phyloP scores from a whole-genome alignment of 371 early-diverging fungal genomes.

The Mucor velutinosus region DNA sequence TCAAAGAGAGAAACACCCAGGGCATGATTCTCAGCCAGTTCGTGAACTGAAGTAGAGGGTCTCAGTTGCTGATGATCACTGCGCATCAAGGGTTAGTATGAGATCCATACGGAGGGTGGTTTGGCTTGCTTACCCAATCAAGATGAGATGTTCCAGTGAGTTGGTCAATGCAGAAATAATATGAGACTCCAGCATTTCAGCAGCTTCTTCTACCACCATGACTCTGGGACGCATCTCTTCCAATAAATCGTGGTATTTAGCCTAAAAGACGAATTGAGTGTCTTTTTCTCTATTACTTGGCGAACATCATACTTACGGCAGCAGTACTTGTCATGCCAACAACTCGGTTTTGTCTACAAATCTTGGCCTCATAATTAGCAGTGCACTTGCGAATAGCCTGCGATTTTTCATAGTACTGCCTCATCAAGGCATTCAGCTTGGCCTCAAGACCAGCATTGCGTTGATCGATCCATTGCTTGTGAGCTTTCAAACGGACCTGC shows the following conservation, averaged over 20 bases:
- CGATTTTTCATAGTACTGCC: conserved; percentile 38
- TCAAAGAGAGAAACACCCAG: conserved; percentile 74
- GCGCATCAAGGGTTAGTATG: neutral
- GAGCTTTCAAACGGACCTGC: conserved; percentile 53
- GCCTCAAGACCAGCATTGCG: conserved; percentile 32
- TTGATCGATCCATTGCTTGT: conserved; percentile 57
- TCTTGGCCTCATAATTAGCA: conserved; percentile 43
- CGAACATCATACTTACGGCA: conserved; percentile 51
- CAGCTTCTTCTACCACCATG: conserved; percentile 77
- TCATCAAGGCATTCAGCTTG: conserved; percentile 36
- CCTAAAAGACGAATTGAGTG: conserved; percentile 27
- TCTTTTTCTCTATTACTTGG: neutral
- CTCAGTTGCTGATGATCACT: conserved; percentile 76
- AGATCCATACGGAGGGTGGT: neutral
- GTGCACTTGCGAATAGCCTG: conserved; percentile 43
- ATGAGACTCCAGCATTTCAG: conserved; percentile 76
- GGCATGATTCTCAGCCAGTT: conserved; percentile 46
- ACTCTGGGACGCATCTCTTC: conserved; percentile 52
- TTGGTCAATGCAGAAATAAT: conserved; percentile 61
- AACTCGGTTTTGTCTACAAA: conserved; percentile 52
- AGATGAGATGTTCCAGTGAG: conserved; percentile 62
- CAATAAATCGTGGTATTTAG: conserved; percentile 64
- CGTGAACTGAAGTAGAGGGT: conserved; percentile 57
- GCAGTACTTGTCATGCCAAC: conserved; percentile 77
- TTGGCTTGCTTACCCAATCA: conserved; percentile 58